phyloP scores from a whole-genome alignment of 352 stramenopile species.

The Globisporangium camurandrum region DNA sequence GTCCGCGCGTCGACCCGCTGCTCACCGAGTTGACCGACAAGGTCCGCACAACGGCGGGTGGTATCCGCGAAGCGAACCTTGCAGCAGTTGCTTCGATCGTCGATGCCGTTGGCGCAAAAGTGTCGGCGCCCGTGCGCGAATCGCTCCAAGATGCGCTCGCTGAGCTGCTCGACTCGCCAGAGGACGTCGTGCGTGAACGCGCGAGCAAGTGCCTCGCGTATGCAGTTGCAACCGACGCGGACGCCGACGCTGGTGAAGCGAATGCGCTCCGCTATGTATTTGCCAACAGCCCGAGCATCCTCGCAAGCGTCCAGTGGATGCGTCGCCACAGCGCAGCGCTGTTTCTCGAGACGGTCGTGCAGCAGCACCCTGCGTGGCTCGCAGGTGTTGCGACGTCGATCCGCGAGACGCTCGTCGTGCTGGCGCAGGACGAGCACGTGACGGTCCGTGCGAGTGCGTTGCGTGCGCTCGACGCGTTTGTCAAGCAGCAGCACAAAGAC shows the following conservation, averaged over 20 bases:
- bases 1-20: conserved; percentile 93
- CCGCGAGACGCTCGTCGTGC: conserved; percentile 21
- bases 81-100: conserved; percentile 61
- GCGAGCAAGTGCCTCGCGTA: conserved; percentile 63
- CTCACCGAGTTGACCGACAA: conserved; percentile 93
- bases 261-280: conserved; percentile 45
- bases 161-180: conserved; percentile 51
- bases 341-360: conserved; percentile 48
- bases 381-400: conserved; percentile 18
- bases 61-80: conserved; percentile 75
- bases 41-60: conserved; percentile 46
- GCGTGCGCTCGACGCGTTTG: conserved; percentile 39
- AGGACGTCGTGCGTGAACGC: conserved; percentile 57
- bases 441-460: conserved; percentile 49
- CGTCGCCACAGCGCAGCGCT: conserved; percentile 56
- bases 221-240: conserved; percentile 44
- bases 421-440: conserved; percentile 62
- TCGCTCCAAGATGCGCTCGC: conserved; percentile 55
- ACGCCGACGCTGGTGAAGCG: conserved; percentile 24
- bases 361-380: conserved; percentile 33
- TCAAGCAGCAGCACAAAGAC: conserved; percentile 49
- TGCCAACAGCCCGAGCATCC: conserved; percentile 19
- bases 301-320: conserved; percentile 36
- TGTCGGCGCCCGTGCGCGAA: conserved; percentile 41
- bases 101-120: conserved; percentile 57